Base-by-base conservation (phyloP, 257 asterid species). In the Linderniella brevidens region DNA sequence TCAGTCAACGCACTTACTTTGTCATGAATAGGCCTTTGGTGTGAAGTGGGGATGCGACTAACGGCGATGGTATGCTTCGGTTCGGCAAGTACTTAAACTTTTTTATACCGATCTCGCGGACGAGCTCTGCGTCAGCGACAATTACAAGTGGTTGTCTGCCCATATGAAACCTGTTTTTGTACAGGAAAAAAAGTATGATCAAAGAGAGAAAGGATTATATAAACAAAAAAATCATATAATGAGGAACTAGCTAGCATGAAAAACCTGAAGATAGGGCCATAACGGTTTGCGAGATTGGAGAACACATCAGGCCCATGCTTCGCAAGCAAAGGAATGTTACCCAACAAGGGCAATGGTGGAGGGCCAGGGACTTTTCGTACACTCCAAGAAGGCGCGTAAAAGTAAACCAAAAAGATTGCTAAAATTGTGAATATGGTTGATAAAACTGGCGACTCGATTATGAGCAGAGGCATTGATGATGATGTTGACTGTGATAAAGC, bases 21-120 rank as follows among this genome's bases (percentile, higher is more conserved):
- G 99, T 69, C 69, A 86, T 85, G 74, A 90, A 90, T 10, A 90
- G 82, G 68, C 99, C 99, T 53, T 90, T 90, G 8, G 77, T 93
- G 63, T 90, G 99, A 68, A 90, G 83, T 52, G 96, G 94, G 4
- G 96, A 85, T 9, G 86, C 70, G 13, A 92, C 86, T 14, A 90
- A 75, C 4, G 99, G 94, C 50, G 94, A 79, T 8, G 99, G 99
- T 19, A 90, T 74, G 84, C 99, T 90, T 73, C 99, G 73, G 37
- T 90, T 85, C 14, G 83, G 25, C 40, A 90, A n/a, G 67, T 49
- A 57, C 56, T 85, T 90, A 77, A 90, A 90, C 50, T 90, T 85
- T 68, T 61, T 75, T 7, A 90, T 81, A 36, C 94, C 96, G 53
- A 77, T 93, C 71, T 90, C 96, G 58, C 81, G 71, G 61, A 96